Base-by-base conservation (phyloP, 2,329 filamentous ascomycete genomes). In the Xylaria sp. region DNA sequence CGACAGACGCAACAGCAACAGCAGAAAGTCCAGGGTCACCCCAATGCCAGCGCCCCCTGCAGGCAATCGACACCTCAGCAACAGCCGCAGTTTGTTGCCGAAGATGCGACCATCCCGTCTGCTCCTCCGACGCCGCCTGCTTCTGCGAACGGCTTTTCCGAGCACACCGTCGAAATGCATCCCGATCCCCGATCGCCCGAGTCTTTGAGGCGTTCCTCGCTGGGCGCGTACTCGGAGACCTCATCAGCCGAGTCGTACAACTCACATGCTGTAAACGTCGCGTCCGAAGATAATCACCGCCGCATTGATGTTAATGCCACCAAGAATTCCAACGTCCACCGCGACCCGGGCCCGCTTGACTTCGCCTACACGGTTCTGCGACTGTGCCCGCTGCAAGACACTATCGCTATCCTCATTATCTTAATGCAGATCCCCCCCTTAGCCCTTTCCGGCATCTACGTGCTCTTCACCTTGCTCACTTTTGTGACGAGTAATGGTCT, bases 361-460 rank as follows among this genome's bases (percentile, higher is more conserved):
- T 85, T 97, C 72, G 91, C 92, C 71, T 88, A 93, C 74, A 97
- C 94, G 64, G 95, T 98, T 75, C 88, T 98, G 79, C 90, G 90
- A 76, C 93, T 94, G 61, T 95, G 94, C 76, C 95, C 95, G 63
- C 89, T 97, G 78, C 92, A 93, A 83, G 95, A 98, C 83, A 97
- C 95, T 69, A 93, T 97, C 81, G 94, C 95, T 79, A 97, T 98
- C 77, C 89, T 98, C 80, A 97, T 97, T 81, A 92, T 97, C 76
- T 88, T 98, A 74, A 92, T 97, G 81, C 94, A 97, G 79, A 89
- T 97, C 10, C 94, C 95, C 36, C 93, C 94, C 26, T 90, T 95
- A 76, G 90, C 95, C 67, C 87, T 97, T 76, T 95, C 94, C 72
- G 86, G 93, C 79, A 93, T 97, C 76, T 97, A 97, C 81, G 91